Conservation (phyloP, 2,329 filamentous ascomycete genomes). For the Annulohypoxylon truncatum region DNA sequence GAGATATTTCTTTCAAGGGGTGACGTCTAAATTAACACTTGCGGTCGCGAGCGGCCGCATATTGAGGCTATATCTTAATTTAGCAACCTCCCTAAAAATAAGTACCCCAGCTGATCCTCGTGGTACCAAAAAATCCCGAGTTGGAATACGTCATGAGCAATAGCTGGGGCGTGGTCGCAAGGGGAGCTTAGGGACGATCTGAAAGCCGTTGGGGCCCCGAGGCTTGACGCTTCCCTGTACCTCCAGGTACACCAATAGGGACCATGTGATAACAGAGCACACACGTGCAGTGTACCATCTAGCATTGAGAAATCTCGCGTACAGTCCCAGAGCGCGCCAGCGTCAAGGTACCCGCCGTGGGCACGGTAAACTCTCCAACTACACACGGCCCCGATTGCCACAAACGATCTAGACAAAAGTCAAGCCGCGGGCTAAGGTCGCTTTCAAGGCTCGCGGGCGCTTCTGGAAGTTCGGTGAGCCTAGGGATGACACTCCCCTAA, state of each 20-base stretch:
- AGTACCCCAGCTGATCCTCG: conserved; percentile 44
- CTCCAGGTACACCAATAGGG: conserved; percentile 36
- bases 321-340: conserved; percentile 18
- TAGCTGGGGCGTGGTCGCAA: conserved; percentile 37
- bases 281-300: conserved; percentile 38
- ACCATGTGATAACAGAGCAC: conserved; percentile 36
- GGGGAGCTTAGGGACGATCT: conserved; percentile 29
- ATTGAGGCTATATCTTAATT: conserved; percentile 53
- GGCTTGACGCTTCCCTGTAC: conserved; percentile 27
- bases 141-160: conserved; percentile 32
- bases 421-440: conserved; percentile 19
- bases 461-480: conserved; percentile 40
- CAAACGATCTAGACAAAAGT: conserved; percentile 6
- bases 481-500: conserved; percentile 19
- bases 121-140: conserved; percentile 28
- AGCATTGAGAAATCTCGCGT: conserved; percentile 27
- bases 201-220: conserved; percentile 31
- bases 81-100: conserved; percentile 54
- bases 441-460: conserved; percentile 31
- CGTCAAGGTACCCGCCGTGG: conserved; percentile 22
- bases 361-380: conserved; percentile 16
- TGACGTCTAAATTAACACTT: conserved; percentile 52
- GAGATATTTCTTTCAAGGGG: conserved; percentile 25
- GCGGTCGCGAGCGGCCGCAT: conserved; percentile 52
- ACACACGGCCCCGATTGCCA: conserved; percentile 11